phyloP scores from a whole-genome alignment of 805 yeast genomes.

The Yamadazyma nakazawae region DNA sequence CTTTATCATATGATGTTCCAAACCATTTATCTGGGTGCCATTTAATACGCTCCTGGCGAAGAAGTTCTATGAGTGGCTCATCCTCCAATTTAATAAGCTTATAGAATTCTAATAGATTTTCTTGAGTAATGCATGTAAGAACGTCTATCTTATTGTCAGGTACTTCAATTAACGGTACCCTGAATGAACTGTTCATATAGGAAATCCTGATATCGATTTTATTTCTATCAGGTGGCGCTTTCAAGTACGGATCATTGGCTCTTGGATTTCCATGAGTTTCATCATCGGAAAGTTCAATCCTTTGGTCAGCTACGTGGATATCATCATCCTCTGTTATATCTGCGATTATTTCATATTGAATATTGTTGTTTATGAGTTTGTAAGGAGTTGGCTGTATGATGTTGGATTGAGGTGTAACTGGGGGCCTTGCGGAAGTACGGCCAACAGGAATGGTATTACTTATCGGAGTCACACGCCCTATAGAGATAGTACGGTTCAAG shows the following conservation, averaged over 20 bases:
- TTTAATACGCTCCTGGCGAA: conserved; percentile 50
- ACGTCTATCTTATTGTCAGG: conserved; percentile 14
- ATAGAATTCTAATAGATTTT: conserved; percentile 26
- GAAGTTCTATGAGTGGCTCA: conserved; percentile 18
- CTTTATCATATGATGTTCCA: conserved; percentile 19
- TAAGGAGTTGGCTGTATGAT: conserved; percentile 7
- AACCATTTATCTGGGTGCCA: conserved; percentile 75
- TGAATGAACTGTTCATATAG: conserved; percentile 6
- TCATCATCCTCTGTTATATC: conserved; percentile 13
- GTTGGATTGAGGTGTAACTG: not conserved
- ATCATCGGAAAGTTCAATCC: conserved; percentile 18
- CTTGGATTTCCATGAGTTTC: conserved; percentile 8
- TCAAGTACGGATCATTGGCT: conserved; percentile 15
- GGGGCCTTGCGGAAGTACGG: not conserved
- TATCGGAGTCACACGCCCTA: not conserved
- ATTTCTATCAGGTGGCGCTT: conserved; percentile 4
- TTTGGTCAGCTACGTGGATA: conserved; percentile 35
- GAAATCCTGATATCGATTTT: not conserved
- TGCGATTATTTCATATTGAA: conserved; percentile 1
- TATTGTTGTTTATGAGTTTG: conserved; percentile 10
- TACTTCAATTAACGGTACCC: conserved; percentile 13
- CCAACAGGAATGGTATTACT: not conserved
- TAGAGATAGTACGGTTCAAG: not conserved
- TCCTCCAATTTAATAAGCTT: conserved; percentile 14
- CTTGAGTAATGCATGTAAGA: conserved; percentile 18